Evolutionary conservation across 495 filamentous ascomycete species (phyloP).

Genomic region (Podospora comata): DNA sequence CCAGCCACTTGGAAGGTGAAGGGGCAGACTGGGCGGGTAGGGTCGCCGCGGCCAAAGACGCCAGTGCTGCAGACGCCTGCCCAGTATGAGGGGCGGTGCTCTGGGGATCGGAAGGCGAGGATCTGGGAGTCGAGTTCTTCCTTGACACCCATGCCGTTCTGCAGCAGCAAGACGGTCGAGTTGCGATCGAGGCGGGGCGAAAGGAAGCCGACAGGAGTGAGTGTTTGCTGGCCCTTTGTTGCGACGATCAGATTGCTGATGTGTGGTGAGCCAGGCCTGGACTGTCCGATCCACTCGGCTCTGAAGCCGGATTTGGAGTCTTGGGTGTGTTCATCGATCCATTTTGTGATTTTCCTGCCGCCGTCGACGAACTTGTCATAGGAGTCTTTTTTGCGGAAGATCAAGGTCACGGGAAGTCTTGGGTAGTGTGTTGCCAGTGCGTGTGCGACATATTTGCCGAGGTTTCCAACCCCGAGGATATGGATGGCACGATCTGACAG

Average conservation of each 20-base stretch:
- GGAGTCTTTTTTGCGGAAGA: not conserved
- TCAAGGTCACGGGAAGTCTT: not conserved
- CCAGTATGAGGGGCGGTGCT: constrained; percentile 61
- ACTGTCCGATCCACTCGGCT: not conserved
- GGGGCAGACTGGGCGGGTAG: constrained; percentile 33
- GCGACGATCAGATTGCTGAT: constrained; percentile 69
- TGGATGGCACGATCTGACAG: not conserved
- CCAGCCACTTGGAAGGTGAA: constrained; percentile 63
- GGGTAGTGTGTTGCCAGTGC: not conserved
- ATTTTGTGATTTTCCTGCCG: not conserved
- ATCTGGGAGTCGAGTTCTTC: constrained; percentile 48
- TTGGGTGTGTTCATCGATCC: not conserved
- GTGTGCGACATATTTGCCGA: constrained; percentile 6
- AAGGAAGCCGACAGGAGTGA: constrained; percentile 53
- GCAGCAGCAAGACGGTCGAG: constrained; percentile 68
- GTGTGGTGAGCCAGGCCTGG: not conserved
- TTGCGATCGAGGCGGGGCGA: constrained; percentile 54
- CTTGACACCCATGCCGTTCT: constrained; percentile 68
- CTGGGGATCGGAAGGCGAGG: constrained; percentile 57
- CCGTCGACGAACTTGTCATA: not conserved
- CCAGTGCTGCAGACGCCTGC: constrained; percentile 65
- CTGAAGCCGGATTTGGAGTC: not conserved
- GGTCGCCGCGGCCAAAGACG: constrained; percentile 32
- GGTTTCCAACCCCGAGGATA: constrained; percentile 7
- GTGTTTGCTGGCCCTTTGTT: constrained; percentile 58